Evolutionary conservation across 2,329 filamentous ascomycete genomes (phyloP).

Genomic region (Aspergillus sp.): DNA sequence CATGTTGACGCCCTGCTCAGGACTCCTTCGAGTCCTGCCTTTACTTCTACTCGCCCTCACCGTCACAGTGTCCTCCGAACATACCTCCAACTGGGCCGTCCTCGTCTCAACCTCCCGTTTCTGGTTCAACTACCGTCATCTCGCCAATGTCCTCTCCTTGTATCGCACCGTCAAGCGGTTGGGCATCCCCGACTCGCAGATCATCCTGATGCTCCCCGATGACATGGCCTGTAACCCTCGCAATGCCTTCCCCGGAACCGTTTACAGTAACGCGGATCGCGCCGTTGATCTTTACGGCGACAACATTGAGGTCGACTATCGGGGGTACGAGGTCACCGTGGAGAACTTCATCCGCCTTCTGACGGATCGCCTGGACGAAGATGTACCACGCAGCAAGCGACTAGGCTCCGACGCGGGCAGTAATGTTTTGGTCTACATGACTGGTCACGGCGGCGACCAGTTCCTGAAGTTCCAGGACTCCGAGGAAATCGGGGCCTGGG

Average conservation of each 20-base stretch:
- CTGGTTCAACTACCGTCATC: constrained; percentile 99
- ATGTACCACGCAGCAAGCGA: constrained; percentile 92
- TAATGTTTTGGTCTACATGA: constrained; percentile 99
- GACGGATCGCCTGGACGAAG: constrained; percentile 90
- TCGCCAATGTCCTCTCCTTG: constrained; percentile 94
- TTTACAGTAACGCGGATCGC: constrained; percentile 97
- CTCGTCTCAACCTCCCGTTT: constrained; percentile 98
- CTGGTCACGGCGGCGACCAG: constrained; percentile 94
- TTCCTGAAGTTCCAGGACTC: constrained; percentile 98
- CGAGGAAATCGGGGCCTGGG: constrained; percentile 95
- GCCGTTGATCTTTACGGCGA: constrained; percentile 95
- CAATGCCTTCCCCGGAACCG: constrained; percentile 95
- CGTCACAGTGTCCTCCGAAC: constrained; percentile 44
- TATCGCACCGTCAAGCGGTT: constrained; percentile 98
- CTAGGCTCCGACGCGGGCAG: constrained; percentile 91
- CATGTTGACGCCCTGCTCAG: constrained; percentile 29
- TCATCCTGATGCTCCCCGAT: constrained; percentile 99
- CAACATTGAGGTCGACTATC: constrained; percentile 98
- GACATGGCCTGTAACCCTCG: constrained; percentile 99
- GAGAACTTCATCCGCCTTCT: constrained; percentile 97
- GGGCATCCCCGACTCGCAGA: constrained; percentile 96
- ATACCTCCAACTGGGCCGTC: constrained; percentile 99
- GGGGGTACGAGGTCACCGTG: constrained; percentile 97
- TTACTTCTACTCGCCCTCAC: constrained; percentile 26
- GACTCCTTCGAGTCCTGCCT: constrained; percentile 28